Conservation (phyloP, 108 stramenopile species). For the Cyclotella distinguenda region DNA sequence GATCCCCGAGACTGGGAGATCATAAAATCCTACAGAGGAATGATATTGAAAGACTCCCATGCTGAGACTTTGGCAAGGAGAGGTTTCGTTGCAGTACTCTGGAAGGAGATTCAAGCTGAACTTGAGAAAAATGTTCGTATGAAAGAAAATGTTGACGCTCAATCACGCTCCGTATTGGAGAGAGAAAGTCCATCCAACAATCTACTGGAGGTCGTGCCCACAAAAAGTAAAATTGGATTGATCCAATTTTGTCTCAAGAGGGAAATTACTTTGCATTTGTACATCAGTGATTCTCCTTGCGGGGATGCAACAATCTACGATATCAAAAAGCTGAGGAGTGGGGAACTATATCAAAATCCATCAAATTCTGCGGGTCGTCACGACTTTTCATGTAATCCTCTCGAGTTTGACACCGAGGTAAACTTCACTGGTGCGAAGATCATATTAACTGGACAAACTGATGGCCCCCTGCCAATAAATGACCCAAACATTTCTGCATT, state of each 20-base stretch:
- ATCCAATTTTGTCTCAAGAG: conserved; percentile 45
- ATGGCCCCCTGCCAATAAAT: background rate
- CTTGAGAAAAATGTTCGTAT: conserved; percentile 4
- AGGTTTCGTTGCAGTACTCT: conserved; percentile 72
- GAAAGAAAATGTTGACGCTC: background rate
- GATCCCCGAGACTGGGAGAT: background rate
- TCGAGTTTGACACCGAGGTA: conserved; percentile 26
- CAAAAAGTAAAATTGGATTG: conserved; percentile 3
- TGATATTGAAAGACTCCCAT: conserved; percentile 85
- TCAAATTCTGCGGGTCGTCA: background rate
- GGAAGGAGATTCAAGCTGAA: conserved; percentile 61
- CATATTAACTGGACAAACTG: conserved; percentile 48
- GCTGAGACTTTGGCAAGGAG: conserved; percentile 89
- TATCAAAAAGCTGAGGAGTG: conserved; percentile 19
- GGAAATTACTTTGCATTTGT: conserved; percentile 76
- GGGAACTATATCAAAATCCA: background rate
- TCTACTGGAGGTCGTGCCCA: conserved; percentile 12
- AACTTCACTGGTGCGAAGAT: conserved; percentile 91
- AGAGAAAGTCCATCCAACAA: background rate
- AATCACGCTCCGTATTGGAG: background rate
- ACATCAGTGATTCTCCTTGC: conserved; percentile 92
- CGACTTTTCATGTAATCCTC: conserved; percentile 16
- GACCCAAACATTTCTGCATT: background rate
- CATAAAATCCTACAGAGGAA: conserved; percentile 52
- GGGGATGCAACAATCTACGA: conserved; percentile 92